Percentiles rank a stretch among this genome's conserved stretches.
These are phyloP conservation scores for Dactylonectria macrodidyma DNA, from an alignment of 2,329 filamentous ascomycete species.

Conservation along the genomic window DNA sequence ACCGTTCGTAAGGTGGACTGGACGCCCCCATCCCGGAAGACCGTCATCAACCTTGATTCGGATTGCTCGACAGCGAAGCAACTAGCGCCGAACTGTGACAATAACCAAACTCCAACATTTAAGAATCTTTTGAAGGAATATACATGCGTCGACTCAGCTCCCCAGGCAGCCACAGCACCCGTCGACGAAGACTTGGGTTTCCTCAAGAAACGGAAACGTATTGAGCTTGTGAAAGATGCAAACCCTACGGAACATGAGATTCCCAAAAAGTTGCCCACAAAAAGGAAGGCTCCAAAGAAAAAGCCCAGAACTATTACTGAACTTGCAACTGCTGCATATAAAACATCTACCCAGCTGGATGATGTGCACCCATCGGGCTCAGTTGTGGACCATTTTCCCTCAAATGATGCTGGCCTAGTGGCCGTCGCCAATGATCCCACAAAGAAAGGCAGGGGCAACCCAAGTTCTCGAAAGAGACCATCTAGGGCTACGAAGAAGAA, in stretches of 20 bases:
- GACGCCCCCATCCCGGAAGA: constrained; percentile 73
- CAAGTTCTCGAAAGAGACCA: constrained; percentile 51
- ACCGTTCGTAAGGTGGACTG: constrained; percentile 72
- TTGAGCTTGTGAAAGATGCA: constrained; percentile 62
- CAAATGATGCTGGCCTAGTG: constrained; percentile 7
- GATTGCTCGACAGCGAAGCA: constrained; percentile 49
- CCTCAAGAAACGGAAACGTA: constrained; percentile 70
- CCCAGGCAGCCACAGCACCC: constrained; percentile 28
- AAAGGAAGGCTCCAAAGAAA: constrained; percentile 73
- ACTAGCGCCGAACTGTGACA: constrained; percentile 14
- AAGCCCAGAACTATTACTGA: constrained; percentile 85
- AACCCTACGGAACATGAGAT: constrained; percentile 41
- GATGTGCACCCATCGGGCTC: constrained; percentile 53
- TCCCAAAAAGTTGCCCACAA: constrained; percentile 53
- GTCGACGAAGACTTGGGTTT: constrained; percentile 51
- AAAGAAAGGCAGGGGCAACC: constrained; percentile 51
- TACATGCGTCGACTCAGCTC: constrained; percentile 51
- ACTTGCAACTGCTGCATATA: constrained; percentile 80
- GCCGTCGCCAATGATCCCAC: constrained; percentile 15
- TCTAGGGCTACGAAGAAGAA: constrained; percentile 58
- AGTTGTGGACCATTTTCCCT: constrained; percentile 60
- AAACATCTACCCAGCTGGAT: constrained; percentile 51
- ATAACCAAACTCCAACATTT: constrained; percentile 55
- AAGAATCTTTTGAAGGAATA: constrained; percentile 61
- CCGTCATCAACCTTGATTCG: constrained; percentile 46